Evolutionary conservation across 441 rosid species (phyloP), one percentile per base, ranked within the genome.

Genomic region (Macaranga tanarius): DNA sequence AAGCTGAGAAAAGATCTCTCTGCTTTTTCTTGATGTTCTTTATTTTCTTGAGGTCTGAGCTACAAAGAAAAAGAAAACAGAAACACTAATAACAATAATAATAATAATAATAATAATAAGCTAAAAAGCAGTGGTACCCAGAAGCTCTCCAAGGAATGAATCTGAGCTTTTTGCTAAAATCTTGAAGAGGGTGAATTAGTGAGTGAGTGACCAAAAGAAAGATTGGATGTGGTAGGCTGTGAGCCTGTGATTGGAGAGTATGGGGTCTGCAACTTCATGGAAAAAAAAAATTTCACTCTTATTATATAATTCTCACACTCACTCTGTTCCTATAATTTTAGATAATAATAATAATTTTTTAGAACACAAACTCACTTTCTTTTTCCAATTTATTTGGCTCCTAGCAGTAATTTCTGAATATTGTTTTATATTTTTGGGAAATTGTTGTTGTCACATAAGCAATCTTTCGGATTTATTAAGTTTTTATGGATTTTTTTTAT

Each of bases 191-290:
- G 70, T 74, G 70, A 64, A 74, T 63, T 48, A 47, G 40, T 31
- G 4, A 50, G 31, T 60, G 67, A 51, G 69, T 74, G 34, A 34
- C 38, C 38, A 68, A 64, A 73, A 64, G 52, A 47, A 31, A 48
- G 73, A 16, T 73, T 51, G 74, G 74, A 73, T 81, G 84, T 83
- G 88, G 81, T 74, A 73, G 56, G 64, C 80, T 76, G 75, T 55
- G 65, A n/a, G n/a, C n/a, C 61, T 82, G 76, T 81, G 86, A 87
- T 87, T 85, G 90, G 89, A 72, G 82, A 76, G 40, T 52, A 79
- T 76, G 83, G 81, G 62, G 76, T 55, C 77, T 84, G 83, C 84
- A 80, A 73, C 75, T 80, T 44, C 65, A 34, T 52, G 57, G 66
- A 51, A 84, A 42, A 84, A 51, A 84, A 42, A 84, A 80, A 75